Evolutionary conservation across 768 basidiomycete species (phyloP).

Genomic region (Kwoniella newhampshirensis): DNA sequence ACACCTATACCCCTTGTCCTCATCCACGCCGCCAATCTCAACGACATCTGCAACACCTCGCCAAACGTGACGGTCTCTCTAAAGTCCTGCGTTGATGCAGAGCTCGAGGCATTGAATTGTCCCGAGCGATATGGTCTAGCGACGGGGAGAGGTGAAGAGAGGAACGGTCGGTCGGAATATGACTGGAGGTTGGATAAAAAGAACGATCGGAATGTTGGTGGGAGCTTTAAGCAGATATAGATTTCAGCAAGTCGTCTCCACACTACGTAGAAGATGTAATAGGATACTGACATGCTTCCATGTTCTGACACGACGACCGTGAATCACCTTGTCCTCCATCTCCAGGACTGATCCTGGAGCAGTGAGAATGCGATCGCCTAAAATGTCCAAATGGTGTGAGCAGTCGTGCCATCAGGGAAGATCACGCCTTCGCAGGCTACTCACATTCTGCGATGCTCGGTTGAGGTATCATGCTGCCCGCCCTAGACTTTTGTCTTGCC

Average conservation of each 20-base stretch:
- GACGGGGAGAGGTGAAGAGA: conserved; percentile 28
- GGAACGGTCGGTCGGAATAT: conserved; percentile 35
- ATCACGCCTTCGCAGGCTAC: neutral
- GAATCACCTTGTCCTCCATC: conserved; percentile 34
- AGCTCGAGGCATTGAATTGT: neutral
- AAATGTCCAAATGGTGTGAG: neutral
- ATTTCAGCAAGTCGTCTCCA: too few relatives aligned
- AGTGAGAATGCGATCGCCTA: conserved; percentile 45
- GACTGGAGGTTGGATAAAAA: conserved; percentile 20
- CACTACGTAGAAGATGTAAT: too few relatives aligned
- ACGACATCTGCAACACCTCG: conserved; percentile 26
- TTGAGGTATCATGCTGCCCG: neutral
- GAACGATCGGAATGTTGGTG: conserved; percentile 39
- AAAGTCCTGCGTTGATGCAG: neutral
- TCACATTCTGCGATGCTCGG: conserved; percentile 21
- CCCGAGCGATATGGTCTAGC: neutral
- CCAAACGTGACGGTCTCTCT: conserved; percentile 30
- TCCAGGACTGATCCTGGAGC: conserved; percentile 41
- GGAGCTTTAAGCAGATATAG: conserved; percentile 23
- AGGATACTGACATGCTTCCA: conserved; percentile 44
- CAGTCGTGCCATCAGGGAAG: neutral
- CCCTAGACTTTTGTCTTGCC: too few relatives aligned
- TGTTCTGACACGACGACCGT: conserved; percentile 27
- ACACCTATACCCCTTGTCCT: conserved; percentile 29
- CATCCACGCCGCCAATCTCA: conserved; percentile 37